Evolutionary conservation across 495 filamentous ascomycete species (phyloP).

Genomic region (Usnea hakonensis): DNA sequence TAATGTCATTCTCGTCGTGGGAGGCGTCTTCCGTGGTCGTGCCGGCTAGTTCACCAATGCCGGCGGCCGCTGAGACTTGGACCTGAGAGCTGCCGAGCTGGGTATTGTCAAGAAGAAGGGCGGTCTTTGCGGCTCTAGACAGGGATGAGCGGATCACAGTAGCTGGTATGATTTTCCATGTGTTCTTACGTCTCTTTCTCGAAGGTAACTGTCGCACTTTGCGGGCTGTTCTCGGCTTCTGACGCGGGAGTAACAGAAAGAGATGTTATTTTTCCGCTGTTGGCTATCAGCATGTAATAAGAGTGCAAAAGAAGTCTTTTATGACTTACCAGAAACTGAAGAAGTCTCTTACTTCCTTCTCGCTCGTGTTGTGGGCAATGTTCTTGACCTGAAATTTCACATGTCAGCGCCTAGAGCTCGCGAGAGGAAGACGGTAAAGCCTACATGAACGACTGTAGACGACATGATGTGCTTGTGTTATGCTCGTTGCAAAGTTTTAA

Average conservation of each 20-base stretch:
- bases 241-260: conserved; percentile 66
- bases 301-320: background rate
- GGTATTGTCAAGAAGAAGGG: conserved; percentile 92
- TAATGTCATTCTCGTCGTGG: conserved; percentile 58
- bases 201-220: conserved; percentile 86
- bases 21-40: conserved; percentile 39
- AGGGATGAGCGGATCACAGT: conserved; percentile 12
- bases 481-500: background rate
- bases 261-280: conserved; percentile 80
- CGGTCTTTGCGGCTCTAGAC: conserved; percentile 75
- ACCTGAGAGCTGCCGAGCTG: conserved; percentile 78
- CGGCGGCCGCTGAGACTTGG: conserved; percentile 59
- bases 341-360: conserved; percentile 91
- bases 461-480: conserved; percentile 34
- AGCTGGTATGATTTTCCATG: conserved; percentile 22
- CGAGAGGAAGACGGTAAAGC: background rate
- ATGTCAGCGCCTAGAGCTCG: background rate
- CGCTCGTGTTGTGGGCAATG: conserved; percentile 68
- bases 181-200: conserved; percentile 73
- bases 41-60: conserved; percentile 57
- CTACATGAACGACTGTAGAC: conserved; percentile 43
- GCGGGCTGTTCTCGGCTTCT: conserved; percentile 48
- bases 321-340: conserved; percentile 89
- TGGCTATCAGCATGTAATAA: conserved; percentile 23
- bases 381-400: conserved; percentile 50